These are phyloP conservation scores for Wickerhamomyces sp. DNA, from an alignment of 1,139 yeast species.

Conservation along the genomic window DNA sequence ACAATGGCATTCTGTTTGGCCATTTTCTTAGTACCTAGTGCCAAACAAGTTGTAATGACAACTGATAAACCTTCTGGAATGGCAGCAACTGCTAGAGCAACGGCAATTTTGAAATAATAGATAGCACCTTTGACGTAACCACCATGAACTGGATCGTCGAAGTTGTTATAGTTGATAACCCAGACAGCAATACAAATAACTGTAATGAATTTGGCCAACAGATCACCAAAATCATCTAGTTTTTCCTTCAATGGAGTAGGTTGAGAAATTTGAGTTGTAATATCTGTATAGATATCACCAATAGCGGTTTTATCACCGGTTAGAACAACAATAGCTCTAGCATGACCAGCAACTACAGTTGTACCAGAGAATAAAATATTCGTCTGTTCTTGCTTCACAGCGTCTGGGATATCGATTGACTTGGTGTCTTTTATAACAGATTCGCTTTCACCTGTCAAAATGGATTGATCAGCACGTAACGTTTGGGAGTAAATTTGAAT, in stretches of 20 bases:
- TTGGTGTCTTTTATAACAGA: constrained; percentile 42
- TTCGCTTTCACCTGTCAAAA: constrained; percentile 67
- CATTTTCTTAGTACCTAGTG: constrained; percentile 80
- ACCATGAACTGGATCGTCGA: constrained; percentile 52
- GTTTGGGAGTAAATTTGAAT: constrained; percentile 47
- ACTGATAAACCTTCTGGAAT: constrained; percentile 79
- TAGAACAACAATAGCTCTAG: constrained; percentile 56
- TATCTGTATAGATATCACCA: constrained; percentile 59
- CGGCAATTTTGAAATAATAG: constrained; percentile 47
- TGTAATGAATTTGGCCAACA: constrained; percentile 67
- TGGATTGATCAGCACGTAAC: constrained; percentile 74
- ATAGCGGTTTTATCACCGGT: constrained; percentile 74
- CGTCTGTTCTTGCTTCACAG: constrained; percentile 27
- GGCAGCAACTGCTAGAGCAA: constrained; percentile 77
- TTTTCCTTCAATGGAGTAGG: constrained; percentile 68
- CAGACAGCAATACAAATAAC: constrained; percentile 72
- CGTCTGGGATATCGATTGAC: constrained; percentile 30
- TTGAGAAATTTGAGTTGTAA: constrained; percentile 50
- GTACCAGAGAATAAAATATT: constrained; percentile 52
- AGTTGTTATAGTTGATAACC: constrained; percentile 70
- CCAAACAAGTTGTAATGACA: constrained; percentile 79
- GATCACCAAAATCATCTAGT: constrained; percentile 65
- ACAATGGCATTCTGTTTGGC: constrained; percentile 69
- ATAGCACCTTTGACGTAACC: constrained; percentile 41
- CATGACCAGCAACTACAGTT: constrained; percentile 71